Conservation (phyloP, 1,284 basidiomycete species). For the Ustilago shanxiensis region DNA sequence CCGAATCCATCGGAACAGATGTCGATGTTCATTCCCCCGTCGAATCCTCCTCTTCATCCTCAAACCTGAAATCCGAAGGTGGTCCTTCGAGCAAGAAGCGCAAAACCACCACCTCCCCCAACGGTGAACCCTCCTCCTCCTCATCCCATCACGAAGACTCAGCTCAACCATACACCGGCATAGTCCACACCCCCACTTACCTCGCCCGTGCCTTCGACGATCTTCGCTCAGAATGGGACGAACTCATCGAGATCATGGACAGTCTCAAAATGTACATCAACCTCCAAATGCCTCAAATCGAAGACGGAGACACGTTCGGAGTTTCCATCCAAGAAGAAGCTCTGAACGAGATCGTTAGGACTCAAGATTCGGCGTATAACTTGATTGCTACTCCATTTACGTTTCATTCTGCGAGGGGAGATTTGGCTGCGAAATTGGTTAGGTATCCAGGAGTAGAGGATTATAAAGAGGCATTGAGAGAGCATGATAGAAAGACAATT, state of each 20-base stretch:
- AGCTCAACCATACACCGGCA: constrained; percentile 40
- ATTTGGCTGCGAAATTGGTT: constrained; percentile 48
- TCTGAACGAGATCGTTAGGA: constrained; percentile 49
- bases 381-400: constrained; percentile 48
- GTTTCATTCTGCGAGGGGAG: constrained; percentile 34
- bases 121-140: constrained; percentile 10
- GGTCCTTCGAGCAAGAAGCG: constrained; percentile 39
- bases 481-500: constrained; percentile 45
- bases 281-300: constrained; percentile 54
- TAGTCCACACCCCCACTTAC: constrained; percentile 33
- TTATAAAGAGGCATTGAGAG: constrained; percentile 39
- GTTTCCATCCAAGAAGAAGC: constrained; percentile 56
- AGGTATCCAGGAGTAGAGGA: constrained; percentile 44
- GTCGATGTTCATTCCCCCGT: constrained; percentile 18
- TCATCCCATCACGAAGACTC: constrained; percentile 6
- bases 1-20: constrained; percentile 25
- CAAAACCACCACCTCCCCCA: constrained; percentile 23
- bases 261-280: constrained; percentile 57
- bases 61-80: not conserved
- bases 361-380: constrained; percentile 51
- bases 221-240: constrained; percentile 48
- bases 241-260: constrained; percentile 47
- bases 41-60: constrained; percentile 9
- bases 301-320: constrained; percentile 57
- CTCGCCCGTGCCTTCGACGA: constrained; percentile 25